Evolutionary conservation across 441 rosid genomes (phyloP), one percentile per base, ranked within the genome.

Genomic region (Raphanus hybrid): DNA sequence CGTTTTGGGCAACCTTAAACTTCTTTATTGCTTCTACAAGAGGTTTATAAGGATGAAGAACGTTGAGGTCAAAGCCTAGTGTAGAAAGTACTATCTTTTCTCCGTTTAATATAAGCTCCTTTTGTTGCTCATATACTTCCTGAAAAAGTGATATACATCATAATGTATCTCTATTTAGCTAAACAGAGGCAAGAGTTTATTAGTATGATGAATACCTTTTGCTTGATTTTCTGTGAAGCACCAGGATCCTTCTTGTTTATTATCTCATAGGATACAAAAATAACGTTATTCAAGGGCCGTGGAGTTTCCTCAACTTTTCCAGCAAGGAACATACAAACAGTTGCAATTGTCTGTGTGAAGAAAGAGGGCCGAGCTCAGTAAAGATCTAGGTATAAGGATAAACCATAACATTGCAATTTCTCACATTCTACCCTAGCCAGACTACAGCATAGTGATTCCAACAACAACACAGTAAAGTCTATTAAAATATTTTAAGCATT

Each of bases 1-100:
- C 96, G 78, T 91, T 92, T 79, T 92, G 97, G 6, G 97, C 99
- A 81, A 94, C 96, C 91, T 86, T 88, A 79, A 94, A 93, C 77
- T 91, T 95, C 87, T 89, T 95, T 75, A 95, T 92, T 70, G 99
- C 98, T 84, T 95, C 98, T 76, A 91, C 97, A 67, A 95, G 99
- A 41, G 98, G 99, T 80, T 90, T 91, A 82, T 95, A 95, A 3
- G 99, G 99, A 71, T 92, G 99, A 82, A 82, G 86, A 80, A 95
- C 93, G 73, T 91, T 93, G 50, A 95, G 82, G 79, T 95, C 98
- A 83, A 91, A 95, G 55, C 93, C 98, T 76, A 95, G 77, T 23
- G 96, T 89, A 20, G 98, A 90, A 70, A 93, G 99, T 67, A 95
- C 97, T 77, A 91, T 87, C 73, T 97, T 93, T 82, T 95, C 99